phyloP scores from a whole-genome alignment of 176 grass and related monocot species.

The Hordeum marinum region DNA sequence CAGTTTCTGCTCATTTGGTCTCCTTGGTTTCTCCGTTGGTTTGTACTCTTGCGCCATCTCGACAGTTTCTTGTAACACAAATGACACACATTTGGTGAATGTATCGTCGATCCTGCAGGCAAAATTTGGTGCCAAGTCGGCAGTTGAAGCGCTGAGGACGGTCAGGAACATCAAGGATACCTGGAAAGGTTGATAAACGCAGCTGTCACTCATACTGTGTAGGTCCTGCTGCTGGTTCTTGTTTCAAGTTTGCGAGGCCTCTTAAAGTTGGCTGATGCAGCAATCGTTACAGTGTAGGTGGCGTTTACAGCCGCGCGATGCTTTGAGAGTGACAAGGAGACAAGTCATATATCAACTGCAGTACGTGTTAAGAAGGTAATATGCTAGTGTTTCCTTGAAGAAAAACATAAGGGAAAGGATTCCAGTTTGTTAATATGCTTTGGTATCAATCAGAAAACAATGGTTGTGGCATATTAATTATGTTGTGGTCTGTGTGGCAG shows the following conservation, averaged over 20 bases:
- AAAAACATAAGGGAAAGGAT: not conserved
- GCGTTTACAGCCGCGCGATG: slow-evolving; percentile 14
- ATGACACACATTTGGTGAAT: not conserved
- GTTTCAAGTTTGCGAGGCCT: not conserved
- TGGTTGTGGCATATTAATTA: not conserved
- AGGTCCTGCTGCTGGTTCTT: not conserved
- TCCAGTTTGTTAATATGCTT: not conserved
- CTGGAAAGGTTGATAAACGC: slow-evolving; percentile 72
- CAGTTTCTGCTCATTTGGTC: too few species aligned
- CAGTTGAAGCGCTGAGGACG: slow-evolving; percentile 61
- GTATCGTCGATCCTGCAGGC: slow-evolving; percentile 39
- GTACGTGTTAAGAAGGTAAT: not conserved
- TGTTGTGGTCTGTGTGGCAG: not conserved
- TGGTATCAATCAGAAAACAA: not conserved
- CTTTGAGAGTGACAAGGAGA: slow-evolving; percentile 23
- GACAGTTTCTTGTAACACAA: not conserved
- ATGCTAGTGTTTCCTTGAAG: not conserved
- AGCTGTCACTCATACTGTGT: not conserved
- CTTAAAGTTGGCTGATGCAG: slow-evolving; percentile 4
- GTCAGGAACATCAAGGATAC: slow-evolving; percentile 84
- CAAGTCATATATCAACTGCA: not conserved
- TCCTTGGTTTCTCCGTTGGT: too few species aligned
- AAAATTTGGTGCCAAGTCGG: slow-evolving; percentile 48
- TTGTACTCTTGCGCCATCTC: too few species aligned
- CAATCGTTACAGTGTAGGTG: slow-evolving; percentile 35